Conservation (phyloP, 768 basidiomycete species). For the Coprinopsis sp. region DNA sequence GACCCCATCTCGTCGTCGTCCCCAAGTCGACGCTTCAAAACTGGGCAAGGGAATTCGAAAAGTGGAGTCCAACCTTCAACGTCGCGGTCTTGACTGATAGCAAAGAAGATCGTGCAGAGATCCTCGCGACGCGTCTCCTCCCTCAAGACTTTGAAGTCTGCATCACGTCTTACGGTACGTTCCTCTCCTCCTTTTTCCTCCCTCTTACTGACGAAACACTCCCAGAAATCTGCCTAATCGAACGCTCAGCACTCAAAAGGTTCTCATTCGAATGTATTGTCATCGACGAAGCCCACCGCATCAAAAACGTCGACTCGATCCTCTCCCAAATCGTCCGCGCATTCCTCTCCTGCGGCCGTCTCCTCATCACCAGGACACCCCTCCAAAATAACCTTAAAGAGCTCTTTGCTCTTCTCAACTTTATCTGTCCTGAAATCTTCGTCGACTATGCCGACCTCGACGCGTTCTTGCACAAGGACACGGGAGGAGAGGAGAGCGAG, state of each 20-base stretch:
- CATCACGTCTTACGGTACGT: conserved; percentile 96
- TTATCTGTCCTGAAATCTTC: conserved; percentile 96
- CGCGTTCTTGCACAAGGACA: conserved; percentile 89
- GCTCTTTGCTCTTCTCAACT: conserved; percentile 87
- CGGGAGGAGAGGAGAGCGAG: conserved; percentile 57
- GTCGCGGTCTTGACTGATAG: conserved; percentile 78
- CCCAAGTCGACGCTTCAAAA: conserved; percentile 99
- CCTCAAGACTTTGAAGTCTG: conserved; percentile 89
- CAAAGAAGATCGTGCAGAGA: conserved; percentile 83
- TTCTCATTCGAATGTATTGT: conserved; percentile 97
- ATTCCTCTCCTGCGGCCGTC: conserved; percentile 81
- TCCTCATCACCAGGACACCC: conserved; percentile 96
- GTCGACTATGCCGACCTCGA: conserved; percentile 89
- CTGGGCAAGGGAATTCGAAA: conserved; percentile 89
- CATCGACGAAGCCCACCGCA: conserved; percentile 98
- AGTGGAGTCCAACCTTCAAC: conserved; percentile 88
- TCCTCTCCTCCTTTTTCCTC: no score
- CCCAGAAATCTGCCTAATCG: conserved; percentile 89
- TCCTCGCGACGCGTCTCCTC: conserved; percentile 75
- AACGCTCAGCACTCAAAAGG: conserved; percentile 88
- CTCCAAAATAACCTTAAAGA: conserved; percentile 97
- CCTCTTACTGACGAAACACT: no score
- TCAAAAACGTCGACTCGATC: conserved; percentile 98
- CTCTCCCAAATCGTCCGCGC: conserved; percentile 90
- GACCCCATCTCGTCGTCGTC: conserved; percentile 93